Conservation (phyloP, 2,329 filamentous ascomycete genomes). For the Clonostachys chloroleuca region DNA sequence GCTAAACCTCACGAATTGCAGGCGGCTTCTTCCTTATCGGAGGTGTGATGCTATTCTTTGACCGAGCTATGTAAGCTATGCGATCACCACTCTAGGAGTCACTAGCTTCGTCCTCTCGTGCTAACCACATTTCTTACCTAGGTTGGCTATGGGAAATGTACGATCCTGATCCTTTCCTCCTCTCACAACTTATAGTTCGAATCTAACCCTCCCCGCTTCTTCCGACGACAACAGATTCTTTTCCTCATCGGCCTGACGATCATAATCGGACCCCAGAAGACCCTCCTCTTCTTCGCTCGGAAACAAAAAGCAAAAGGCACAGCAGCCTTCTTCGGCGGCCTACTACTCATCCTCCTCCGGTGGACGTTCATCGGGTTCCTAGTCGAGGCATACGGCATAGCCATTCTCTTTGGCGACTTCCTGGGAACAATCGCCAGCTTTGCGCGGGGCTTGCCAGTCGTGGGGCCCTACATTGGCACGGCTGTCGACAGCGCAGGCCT, state of each 20-base stretch:
- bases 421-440: slow-evolving; percentile 88
- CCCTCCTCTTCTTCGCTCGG: slow-evolving; percentile 88
- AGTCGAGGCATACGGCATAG: slow-evolving; percentile 88
- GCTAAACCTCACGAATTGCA: slow-evolving; percentile 25
- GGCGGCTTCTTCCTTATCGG: slow-evolving; percentile 93
- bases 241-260: slow-evolving; percentile 95
- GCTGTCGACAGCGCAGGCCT: slow-evolving; percentile 67
- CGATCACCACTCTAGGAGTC: no score
- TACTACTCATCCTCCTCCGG: slow-evolving; percentile 78
- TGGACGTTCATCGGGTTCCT: slow-evolving; percentile 92
- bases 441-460: slow-evolving; percentile 75
- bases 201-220: slow-evolving; percentile 8
- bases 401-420: slow-evolving; percentile 94
- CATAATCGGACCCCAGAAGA: slow-evolving; percentile 91
- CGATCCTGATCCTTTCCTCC: slow-evolving; percentile 13
- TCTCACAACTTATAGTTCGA: slow-evolving; percentile 3
- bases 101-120: neutral
- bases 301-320: slow-evolving; percentile 91
- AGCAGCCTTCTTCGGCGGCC: slow-evolving; percentile 78
- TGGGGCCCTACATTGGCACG: slow-evolving; percentile 81
- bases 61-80: slow-evolving; percentile 76
- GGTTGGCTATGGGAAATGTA: slow-evolving; percentile 97
- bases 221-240: slow-evolving; percentile 63
- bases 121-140: slow-evolving; percentile 25
- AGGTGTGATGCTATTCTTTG: slow-evolving; percentile 95